Evolutionary conservation across 2,329 filamentous ascomycete genomes (phyloP).

Genomic region (Teratosphaeria pseudoeucalypti): DNA sequence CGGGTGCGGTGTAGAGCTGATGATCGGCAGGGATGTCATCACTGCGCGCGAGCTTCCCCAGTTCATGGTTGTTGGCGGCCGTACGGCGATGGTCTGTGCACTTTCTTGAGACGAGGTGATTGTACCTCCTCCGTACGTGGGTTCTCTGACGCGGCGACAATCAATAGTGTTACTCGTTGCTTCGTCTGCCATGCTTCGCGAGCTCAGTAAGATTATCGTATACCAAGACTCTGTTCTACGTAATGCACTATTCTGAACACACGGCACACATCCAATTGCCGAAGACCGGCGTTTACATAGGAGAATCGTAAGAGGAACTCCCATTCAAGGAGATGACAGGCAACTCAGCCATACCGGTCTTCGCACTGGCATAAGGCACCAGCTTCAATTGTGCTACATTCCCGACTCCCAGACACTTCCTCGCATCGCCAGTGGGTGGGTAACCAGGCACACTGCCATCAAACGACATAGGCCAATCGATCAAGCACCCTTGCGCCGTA

Average conservation of each 20-base stretch:
- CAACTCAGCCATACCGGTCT: slow-evolving; percentile 29
- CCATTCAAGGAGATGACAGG: slow-evolving; percentile 15
- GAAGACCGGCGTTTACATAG: not conserved
- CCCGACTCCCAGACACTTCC: slow-evolving; percentile 19
- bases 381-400: slow-evolving; percentile 18
- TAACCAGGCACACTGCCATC: slow-evolving; percentile 21
- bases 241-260: not conserved
- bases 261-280: not conserved
- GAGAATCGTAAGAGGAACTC: not conserved
- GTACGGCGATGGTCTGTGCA: not conserved
- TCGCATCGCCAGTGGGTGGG: slow-evolving; percentile 15
- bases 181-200: too few species aligned
- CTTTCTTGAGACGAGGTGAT: not conserved
- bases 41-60: not conserved
- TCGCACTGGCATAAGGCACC: slow-evolving; percentile 28
- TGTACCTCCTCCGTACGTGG: not conserved
- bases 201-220: not conserved
- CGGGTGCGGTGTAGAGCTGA: not conserved
- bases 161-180: too few species aligned
- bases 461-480: slow-evolving; percentile 25
- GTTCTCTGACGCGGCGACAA: too few species aligned
- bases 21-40: not conserved
- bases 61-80: not conserved
- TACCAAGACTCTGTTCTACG: not conserved
- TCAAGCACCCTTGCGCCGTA: slow-evolving; percentile 23